Conservation (phyloP, 441 rosid genomes). For the Cnidoscolus chayamansa region DNA sequence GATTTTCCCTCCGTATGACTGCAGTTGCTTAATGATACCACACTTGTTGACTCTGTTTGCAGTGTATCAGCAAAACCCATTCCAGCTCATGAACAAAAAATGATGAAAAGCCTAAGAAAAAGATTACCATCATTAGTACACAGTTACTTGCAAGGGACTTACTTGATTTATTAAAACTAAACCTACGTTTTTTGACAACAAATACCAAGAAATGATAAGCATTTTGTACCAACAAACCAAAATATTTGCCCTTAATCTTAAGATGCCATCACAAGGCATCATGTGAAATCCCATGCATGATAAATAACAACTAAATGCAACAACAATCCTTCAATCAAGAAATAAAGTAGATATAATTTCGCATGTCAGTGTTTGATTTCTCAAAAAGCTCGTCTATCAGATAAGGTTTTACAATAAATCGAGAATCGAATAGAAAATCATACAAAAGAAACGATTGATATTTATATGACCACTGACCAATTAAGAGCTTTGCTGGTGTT, state of each 20-base stretch:
- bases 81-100: conserved; percentile 23
- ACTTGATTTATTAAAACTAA: neutral
- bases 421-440: neutral
- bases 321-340: neutral
- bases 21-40: conserved; percentile 29
- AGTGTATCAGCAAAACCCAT: conserved; percentile 49
- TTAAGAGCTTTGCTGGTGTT: too few species aligned
- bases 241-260: neutral
- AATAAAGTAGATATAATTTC: too few species aligned
- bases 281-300: neutral
- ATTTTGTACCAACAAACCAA: neutral
- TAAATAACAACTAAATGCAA: neutral
- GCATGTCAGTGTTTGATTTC: too few species aligned
- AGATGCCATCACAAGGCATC: neutral
- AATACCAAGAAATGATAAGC: neutral
- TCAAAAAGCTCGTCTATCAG: neutral
- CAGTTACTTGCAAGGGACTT: neutral
- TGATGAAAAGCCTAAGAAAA: conserved; percentile 6
- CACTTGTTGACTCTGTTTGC: conserved; percentile 34
- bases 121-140: neutral
- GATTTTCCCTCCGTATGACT: conserved; percentile 25
- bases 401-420: neutral
- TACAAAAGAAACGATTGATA: neutral
- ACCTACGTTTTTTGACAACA: neutral
- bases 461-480: neutral